Percentiles rank a stretch among this genome's conserved stretches.
phyloP scores from a whole-genome alignment of 1,284 basidiomycete species.

The Waitea zeae region DNA sequence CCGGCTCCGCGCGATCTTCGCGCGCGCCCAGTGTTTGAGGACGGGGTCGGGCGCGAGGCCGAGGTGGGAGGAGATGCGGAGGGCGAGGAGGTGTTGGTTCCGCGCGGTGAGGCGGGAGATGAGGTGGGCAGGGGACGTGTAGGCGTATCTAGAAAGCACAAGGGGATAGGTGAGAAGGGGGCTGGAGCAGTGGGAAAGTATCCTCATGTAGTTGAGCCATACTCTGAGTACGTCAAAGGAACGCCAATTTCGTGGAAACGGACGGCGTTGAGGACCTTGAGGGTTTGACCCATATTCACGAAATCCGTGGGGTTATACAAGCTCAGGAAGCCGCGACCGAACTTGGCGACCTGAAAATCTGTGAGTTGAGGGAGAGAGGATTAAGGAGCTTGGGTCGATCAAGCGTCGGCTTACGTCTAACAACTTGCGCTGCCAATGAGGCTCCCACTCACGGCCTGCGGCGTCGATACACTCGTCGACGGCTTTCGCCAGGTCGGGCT shows the following conservation, averaged over 20 bases:
- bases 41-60: constrained; percentile 75
- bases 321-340: constrained; percentile 88
- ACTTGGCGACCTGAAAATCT: constrained; percentile 68
- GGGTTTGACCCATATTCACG: constrained; percentile 76
- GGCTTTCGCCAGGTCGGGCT: constrained; percentile 71
- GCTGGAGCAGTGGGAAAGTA: too few relatives aligned
- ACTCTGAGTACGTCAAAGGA: constrained; percentile 87
- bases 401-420: constrained; percentile 45
- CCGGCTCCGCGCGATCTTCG: constrained; percentile 70
- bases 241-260: constrained; percentile 86
- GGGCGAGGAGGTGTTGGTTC: constrained; percentile 81
- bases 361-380: constrained; percentile 4
- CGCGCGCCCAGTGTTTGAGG: constrained; percentile 90
- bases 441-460: constrained; percentile 85
- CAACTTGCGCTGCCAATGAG: constrained; percentile 74
- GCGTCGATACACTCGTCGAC: constrained; percentile 91
- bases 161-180: constrained; percentile 1
- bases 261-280: constrained; percentile 93
- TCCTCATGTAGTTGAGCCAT: constrained; percentile 13
- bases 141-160: constrained; percentile 40
- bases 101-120: constrained; percentile 74
- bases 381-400: neutral
- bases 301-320: constrained; percentile 85
- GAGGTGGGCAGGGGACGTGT: constrained; percentile 63
- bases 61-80: constrained; percentile 81